These are phyloP conservation scores for Lachnellula subtilissima DNA, from an alignment of 2,329 filamentous ascomycete genomes.

Conservation along the genomic window DNA sequence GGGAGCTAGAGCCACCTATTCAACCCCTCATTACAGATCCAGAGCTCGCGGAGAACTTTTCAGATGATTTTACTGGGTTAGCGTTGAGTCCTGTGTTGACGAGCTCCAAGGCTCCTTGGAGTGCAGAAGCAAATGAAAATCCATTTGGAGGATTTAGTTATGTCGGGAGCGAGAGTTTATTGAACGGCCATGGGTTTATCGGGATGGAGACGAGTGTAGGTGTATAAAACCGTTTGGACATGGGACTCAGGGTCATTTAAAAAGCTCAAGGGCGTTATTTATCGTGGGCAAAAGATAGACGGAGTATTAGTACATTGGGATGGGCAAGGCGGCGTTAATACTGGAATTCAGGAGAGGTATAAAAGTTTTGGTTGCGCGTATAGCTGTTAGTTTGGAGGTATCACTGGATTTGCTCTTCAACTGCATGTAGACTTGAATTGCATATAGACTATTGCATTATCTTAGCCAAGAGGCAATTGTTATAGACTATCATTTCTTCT, in stretches of 20 bases:
- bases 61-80: constrained; percentile 82
- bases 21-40: constrained; percentile 92
- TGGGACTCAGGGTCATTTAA: neutral
- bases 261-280: neutral
- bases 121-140: constrained; percentile 21
- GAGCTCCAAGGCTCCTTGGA: constrained; percentile 25
- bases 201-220: neutral
- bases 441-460: no score
- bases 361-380: no score
- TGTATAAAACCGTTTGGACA: neutral
- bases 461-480: no score
- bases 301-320: no score
- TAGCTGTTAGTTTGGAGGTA: no score
- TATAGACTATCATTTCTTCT: no score
- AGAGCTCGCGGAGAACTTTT: constrained; percentile 94
- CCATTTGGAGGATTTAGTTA: constrained; percentile 34
- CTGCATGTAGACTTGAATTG: no score
- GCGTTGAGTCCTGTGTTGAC: constrained; percentile 68
- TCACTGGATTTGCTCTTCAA: no score
- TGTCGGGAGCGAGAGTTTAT: constrained; percentile 32
- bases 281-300: no score
- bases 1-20: constrained; percentile 84
- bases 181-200: constrained; percentile 26
- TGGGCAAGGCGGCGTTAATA: no score
- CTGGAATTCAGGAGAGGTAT: no score